A percentile compares a stretch with the other conserved stretches of the same genome.
Conservation (phyloP, 106 monocot genomes). For the Allium fistulosum region DNA sequence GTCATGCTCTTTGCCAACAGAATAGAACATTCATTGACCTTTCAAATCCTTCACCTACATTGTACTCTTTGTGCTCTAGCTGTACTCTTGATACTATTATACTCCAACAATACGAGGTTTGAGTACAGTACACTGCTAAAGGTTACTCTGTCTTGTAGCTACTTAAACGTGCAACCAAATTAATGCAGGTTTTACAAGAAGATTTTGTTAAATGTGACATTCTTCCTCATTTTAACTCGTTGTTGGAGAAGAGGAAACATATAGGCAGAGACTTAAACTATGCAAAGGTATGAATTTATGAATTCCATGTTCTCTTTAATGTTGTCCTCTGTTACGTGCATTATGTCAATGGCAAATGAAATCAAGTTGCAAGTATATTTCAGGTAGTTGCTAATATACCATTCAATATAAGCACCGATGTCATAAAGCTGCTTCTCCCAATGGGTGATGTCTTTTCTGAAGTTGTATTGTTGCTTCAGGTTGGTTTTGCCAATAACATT, state of each 20-base stretch:
- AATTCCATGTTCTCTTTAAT: neutral
- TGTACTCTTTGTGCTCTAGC: no score
- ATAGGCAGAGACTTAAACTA: constrained; percentile 8
- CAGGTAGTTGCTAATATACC: constrained; percentile 97
- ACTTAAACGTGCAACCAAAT: neutral
- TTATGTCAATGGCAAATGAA: neutral
- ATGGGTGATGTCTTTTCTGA: constrained; percentile 91
- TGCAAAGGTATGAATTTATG: constrained; percentile 61
- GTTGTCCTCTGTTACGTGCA: neutral
- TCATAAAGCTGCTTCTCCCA: constrained; percentile 80
- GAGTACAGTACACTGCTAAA: no score
- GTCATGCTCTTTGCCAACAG: no score
- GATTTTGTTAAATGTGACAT: constrained; percentile 86
- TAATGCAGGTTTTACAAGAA: constrained; percentile 61
- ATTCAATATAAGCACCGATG: constrained; percentile 92
- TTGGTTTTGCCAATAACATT: constrained; percentile 17
- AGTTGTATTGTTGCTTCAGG: constrained; percentile 94
- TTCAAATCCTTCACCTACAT: no score
- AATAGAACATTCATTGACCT: no score
- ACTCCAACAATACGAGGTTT: no score
- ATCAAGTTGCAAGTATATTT: constrained; percentile 3
- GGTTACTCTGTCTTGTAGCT: no score
- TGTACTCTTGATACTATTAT: no score
- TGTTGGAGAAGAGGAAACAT: constrained; percentile 39
- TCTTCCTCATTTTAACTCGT: constrained; percentile 38